These are phyloP conservation scores for Cadophora gregata DNA, from an alignment of 2,329 filamentous ascomycete genomes.

Conservation along the genomic window DNA sequence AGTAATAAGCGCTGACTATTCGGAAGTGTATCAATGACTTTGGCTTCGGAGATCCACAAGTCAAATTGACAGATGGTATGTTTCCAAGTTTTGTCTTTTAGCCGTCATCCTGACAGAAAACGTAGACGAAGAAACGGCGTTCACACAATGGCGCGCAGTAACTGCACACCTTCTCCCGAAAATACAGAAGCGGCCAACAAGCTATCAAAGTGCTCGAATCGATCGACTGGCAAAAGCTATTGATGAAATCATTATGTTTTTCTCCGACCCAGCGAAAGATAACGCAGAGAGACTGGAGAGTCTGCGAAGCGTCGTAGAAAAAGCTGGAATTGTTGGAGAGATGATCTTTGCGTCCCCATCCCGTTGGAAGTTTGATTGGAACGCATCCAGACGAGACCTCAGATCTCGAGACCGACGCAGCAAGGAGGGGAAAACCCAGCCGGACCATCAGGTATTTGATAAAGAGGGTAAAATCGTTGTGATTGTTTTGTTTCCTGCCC, in stretches of 20 bases:
- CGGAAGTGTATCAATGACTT: conserved; percentile 16
- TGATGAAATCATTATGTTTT: conserved; percentile 16
- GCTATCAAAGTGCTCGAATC: conserved; percentile 19
- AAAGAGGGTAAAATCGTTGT: conserved; percentile 17
- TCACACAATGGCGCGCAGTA: conserved; percentile 22
- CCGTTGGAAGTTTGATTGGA: conserved; percentile 24
- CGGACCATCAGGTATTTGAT: conserved; percentile 17
- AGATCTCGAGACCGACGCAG: conserved; percentile 17
- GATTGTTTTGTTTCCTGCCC: conserved; percentile 22
- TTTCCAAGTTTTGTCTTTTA: no score
- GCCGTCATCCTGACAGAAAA: background rate
- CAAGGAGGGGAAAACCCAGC: background rate
- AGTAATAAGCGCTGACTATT: background rate
- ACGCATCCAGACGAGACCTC: conserved; percentile 17
- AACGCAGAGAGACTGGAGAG: conserved; percentile 15
- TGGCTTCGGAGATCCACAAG: conserved; percentile 16
- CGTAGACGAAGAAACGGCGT: conserved; percentile 20
- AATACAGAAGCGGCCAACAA: conserved; percentile 10
- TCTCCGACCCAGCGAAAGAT: conserved; percentile 15
- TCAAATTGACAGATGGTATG: conserved; percentile 17
- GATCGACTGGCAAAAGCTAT: conserved; percentile 14
- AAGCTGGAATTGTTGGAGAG: conserved; percentile 20
- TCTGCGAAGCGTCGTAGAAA: conserved; percentile 14
- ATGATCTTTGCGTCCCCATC: conserved; percentile 25
- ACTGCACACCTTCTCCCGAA: conserved; percentile 22